Evolutionary conservation across 768 basidiomycete species (phyloP), one percentile per base, ranked within the genome.

Genomic region (Trametes cinnabarina): DNA sequence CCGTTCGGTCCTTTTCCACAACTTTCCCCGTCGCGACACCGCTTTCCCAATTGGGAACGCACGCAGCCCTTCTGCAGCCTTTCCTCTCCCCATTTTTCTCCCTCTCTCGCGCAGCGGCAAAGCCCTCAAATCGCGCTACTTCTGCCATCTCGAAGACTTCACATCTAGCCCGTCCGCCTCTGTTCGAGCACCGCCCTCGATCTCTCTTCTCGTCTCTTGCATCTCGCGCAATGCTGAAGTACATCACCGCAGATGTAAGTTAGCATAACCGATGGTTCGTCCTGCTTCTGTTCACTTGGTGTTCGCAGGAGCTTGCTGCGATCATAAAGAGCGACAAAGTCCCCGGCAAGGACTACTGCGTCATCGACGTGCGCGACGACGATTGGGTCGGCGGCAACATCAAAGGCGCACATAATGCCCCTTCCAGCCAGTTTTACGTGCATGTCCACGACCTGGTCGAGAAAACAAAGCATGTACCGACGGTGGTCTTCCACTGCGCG

Each of bases 281-380:
- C 23, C 28, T 55, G 32, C 28, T 22, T 42, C 34, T 26, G 30
- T 20, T 47, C 25, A 46, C 35, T 42, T 55, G 22, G 28, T 41
- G 53, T 55, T 15, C 35, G 10, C 68, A 92, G 90, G 83, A 88
- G 67, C 82, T 93, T 46, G 85, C 85, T 19, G 71, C 73, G 28
- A 70, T 90, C 58, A 85, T 92, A 63, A 91, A 86, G 71, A 83
- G 81, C 66, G 79, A 78, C 55, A 84, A 84, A 65, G 72, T 75
- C 30, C 73, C 82, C 8, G 72, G 76, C 65, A 82, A 83, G 68
- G 89, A 92, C 68, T 93, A 85, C 68, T 70, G 87, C 28, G 79
- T 94, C 42, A 81, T 94, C 39, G 92, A 94, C 69, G 92, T 94
- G 30, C 85, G 92, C n/a, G 91, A 92, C 69, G 82, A 86, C 55